Evolutionary conservation across 2,329 filamentous ascomycete genomes (phyloP).

Genomic region (Epichloe coenophiala): DNA sequence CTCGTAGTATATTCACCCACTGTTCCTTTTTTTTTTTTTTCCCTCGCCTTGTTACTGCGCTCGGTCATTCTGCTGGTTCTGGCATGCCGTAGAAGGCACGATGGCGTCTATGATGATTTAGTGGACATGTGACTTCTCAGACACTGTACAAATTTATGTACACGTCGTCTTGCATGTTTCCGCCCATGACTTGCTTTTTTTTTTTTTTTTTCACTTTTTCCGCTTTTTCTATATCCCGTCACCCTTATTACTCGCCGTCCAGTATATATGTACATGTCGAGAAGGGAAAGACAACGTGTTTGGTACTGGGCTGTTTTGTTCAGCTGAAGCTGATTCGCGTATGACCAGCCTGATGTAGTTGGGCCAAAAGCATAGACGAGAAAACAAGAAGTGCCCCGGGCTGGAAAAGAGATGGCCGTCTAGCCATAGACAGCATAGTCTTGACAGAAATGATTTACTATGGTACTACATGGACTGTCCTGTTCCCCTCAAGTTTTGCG

Average conservation of each 20-base stretch:
- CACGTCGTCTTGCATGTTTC: background rate
- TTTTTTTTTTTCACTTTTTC: background rate
- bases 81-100: background rate
- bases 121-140: background rate
- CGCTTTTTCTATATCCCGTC: background rate
- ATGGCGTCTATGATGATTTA: slow-evolving; percentile 2
- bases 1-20: background rate
- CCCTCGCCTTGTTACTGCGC: background rate
- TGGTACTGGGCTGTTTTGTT: background rate
- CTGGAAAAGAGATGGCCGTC: background rate
- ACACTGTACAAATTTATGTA: background rate
- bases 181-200: background rate
- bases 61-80: background rate
- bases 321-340: background rate
- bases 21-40: background rate
- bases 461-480: too few species aligned
- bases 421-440: background rate
- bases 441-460: background rate
- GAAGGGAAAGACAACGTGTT: background rate
- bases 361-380: background rate
- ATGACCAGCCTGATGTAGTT: background rate
- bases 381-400: background rate
- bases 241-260: background rate
- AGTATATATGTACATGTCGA: background rate
- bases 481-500: too few species aligned